Evolutionary conservation across 116 monocot genomes (phyloP), one percentile per base, ranked within the genome.

Genomic region (Posidonia oceanica): DNA sequence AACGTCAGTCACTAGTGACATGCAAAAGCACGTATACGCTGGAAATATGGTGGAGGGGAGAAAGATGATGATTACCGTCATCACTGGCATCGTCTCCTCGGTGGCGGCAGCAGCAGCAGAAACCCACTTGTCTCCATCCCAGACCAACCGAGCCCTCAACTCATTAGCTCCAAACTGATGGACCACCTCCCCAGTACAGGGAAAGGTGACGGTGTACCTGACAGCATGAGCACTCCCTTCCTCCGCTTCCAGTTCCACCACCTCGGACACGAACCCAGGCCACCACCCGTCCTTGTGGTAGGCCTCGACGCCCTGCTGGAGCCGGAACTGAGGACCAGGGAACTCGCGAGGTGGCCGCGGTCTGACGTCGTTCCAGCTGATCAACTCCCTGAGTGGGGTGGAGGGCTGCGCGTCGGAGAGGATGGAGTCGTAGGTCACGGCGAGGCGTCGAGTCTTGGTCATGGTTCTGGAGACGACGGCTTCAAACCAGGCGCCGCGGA

Each of bases 221-320:
- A 29, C 29, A 29, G 29, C 29, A 29, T 29, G 29, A 1, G 29
- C 29, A 29, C 29, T 29, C 58, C 58, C 58, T 16, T 20, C 58
- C 29, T 29, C 29, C 29, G 29, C 29, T 29, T 29, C 29, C 29
- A 1, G 29, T 29, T 29, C 29, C 17, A 58, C 17, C 18, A 20
- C 58, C 58, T 58, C 15, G 17, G 57, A 58, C 58, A 58, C 58
- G 15, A n/a, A 58, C 58, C 58, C 58, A 17, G 58, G 18, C 58
- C 58, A 20, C 58, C 58, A 58, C 21, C 58, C 58, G 58, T 58
- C 20, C 17, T 58, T 58, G 58, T 58, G 58, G 58, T 58, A 58
- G 21, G 58, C 58, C 7, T 58, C 58, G 18, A 58, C 58, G 17
- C 21, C 0, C 17, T 58, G 58, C 17, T 58, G 14, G 7, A 58